Evolutionary conservation across 345 rosid genomes (phyloP).

Genomic region (Pugionium dolabratum): DNA sequence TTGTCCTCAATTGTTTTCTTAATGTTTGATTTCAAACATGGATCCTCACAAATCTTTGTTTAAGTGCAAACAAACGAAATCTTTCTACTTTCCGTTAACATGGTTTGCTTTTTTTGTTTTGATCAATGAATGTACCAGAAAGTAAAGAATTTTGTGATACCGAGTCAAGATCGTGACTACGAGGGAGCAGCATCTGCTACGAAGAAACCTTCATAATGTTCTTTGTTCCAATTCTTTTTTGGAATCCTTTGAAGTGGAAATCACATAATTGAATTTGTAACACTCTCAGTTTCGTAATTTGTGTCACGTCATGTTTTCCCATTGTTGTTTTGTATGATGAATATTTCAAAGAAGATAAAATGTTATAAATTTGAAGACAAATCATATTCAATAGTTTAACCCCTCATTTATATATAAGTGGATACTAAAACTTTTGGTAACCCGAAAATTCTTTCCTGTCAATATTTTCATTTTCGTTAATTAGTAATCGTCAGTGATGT

Average conservation of each 20-base stretch:
- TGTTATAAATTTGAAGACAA: neutral
- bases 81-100: neutral
- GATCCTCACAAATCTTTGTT: neutral
- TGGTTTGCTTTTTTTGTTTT: neutral
- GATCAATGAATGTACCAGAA: constrained; percentile 45
- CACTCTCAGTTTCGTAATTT: neutral
- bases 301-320: neutral
- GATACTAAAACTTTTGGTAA: too few species aligned
- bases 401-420: too few species aligned
- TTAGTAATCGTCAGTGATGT: too few species aligned
- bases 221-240: neutral
- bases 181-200: constrained; percentile 40
- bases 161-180: constrained; percentile 40
- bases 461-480: too few species aligned
- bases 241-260: constrained; percentile 1
- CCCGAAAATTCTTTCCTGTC: too few species aligned
- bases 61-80: neutral
- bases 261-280: constrained; percentile 9
- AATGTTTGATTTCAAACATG: neutral
- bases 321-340: constrained; percentile 12
- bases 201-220: constrained; percentile 46
- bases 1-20: neutral
- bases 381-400: too few species aligned
- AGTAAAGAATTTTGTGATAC: constrained; percentile 67
- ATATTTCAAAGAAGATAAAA: neutral